Evolutionary conservation across 371 early-diverging fungal genomes (phyloP), one percentile per base, ranked within the genome.

Genomic region (Batkoa obscura): DNA sequence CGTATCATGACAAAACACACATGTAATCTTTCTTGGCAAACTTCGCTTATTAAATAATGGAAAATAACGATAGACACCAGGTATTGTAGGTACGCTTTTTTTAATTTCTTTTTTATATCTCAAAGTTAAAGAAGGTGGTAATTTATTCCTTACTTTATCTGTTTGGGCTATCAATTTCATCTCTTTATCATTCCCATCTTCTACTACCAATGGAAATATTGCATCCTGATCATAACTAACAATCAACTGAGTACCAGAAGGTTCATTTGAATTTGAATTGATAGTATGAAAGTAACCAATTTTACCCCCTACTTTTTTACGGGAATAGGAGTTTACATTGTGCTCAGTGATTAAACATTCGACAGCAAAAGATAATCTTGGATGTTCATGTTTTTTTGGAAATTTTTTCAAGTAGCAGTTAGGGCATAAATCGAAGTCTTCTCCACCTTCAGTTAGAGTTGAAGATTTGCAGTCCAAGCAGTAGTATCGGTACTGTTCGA

Each of bases 391-490:
- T 59, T 73, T 68, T 13, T 68, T 65, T 12, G 87, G 88, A 54
- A 86, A 86, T 23, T 69, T 68, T 48, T 78, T 75, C 8, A 79
- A 73, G 61, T 82, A 90, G 63, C 91, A 90, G 59, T 72, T 72
- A 36, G 67, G 62, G 43, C 60, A 58, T 34, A 57, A 17, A 59
- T 62, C 60, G 50, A 64, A 65, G 15, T 61, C 41, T 13, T 36
- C 17, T 17, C 6, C 38, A 51, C 35, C 50, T 33, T 76, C 74
- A 17, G 75, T 77, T n/a, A n/a, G n/a, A 1, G 78, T 69, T 0
- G 84, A 77, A 1, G 67, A 70, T 60, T 91, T 90, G 59, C 92
- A 91, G 55, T 78, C 77, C 3, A 78, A 81, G 64, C 92, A 91
- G 58, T 81, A 90, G 60, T 85, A 87, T 15, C 88, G n/a, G 48